Percentiles rank a stretch among this genome's conserved stretches.
Evolutionary conservation across 2,329 filamentous ascomycete species (phyloP).

Genomic region (Colletotrichum musae): DNA sequence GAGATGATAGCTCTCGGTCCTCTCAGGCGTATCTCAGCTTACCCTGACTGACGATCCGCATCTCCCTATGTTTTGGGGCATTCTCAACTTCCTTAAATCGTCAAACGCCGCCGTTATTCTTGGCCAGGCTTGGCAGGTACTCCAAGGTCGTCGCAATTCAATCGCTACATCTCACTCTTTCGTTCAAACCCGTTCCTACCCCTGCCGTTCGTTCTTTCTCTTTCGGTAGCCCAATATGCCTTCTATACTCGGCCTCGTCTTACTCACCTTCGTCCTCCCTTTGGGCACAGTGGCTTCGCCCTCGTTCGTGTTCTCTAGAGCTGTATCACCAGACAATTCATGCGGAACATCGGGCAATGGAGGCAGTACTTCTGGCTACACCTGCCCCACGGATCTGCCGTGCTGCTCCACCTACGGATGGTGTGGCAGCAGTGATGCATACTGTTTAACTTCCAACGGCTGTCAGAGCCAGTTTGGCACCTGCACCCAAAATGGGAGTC

Average conservation of each 20-base stretch:
- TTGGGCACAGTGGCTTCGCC: constrained; percentile 14
- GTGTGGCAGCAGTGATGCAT: constrained; percentile 57
- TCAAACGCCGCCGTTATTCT: constrained; percentile 16
- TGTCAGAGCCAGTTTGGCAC: constrained; percentile 54
- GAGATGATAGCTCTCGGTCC: not conserved
- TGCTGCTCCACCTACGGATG: constrained; percentile 50
- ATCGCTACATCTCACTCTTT: constrained; percentile 4
- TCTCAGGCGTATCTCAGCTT: constrained; percentile 8
- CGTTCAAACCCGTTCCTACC: not conserved
- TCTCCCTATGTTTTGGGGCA: not conserved
- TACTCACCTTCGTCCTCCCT: constrained; percentile 15
- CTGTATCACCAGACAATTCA: constrained; percentile 31
- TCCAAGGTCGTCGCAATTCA: not conserved
- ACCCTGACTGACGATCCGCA: constrained; percentile 25
- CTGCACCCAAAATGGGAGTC: constrained; percentile 24
- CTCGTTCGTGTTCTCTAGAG: constrained; percentile 15
- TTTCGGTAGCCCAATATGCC: constrained; percentile 4
- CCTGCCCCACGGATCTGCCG: constrained; percentile 23
- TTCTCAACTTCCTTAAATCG: constrained; percentile 16
- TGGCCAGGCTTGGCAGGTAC: constrained; percentile 11
- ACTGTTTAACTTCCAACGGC: constrained; percentile 52
- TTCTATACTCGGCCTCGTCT: constrained; percentile 6
- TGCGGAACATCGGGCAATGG: constrained; percentile 35
- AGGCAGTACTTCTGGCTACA: constrained; percentile 24
- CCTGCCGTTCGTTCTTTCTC: not conserved